Evolutionary conservation across 345 rosid species (phyloP), one percentile per base, ranked within the genome.

Genomic region (Linum lewisii): DNA sequence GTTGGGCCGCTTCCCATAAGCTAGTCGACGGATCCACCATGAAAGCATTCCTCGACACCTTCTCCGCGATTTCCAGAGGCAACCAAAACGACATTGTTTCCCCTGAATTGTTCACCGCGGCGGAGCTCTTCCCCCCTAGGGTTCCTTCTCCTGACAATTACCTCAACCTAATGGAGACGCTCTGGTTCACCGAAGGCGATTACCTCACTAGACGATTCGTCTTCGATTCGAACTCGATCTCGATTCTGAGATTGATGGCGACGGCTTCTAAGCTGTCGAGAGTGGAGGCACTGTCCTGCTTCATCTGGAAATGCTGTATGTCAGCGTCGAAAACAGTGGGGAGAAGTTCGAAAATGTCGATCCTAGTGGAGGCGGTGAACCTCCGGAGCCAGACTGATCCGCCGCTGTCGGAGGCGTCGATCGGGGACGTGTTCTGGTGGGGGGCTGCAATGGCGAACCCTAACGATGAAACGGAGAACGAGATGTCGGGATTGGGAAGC

Each of bases 281-380:
- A 42, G 47, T 42, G 47, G 47, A 42, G 47, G 47, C 57, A n/a
- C 18, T 1, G 44, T 21, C 14, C 13, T 3, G 10, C 38, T 14
- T 7, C 57, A 60, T 70, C 20, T 64, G 65, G 69, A 70, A 64
- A 55, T 50, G 19, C 21, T 64, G 44, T n/a, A 65, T 70, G 62
- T 58, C 63, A 7, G 73, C 73, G 0, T 53, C 66, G 1, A 60
- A 21, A 51, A 23, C 52, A 11, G 15, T 25, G 16, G 21, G 57
- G 14, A 52, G 52, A 0, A 10, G 59, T 3, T 51, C 69, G 1
- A 65, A 61, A 11, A 42, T 58, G 7, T 65, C 58, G 1, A 50
- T 65, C 54, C 19, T 70, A 24, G 66, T 60, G 4, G 58, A 70
- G 56, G 66, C 66, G 38, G 62, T 70, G 59, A 65, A 70, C 51